These are phyloP conservation scores for Globisporangium lucens DNA, from an alignment of 352 stramenopile species.

Conservation along the genomic window DNA sequence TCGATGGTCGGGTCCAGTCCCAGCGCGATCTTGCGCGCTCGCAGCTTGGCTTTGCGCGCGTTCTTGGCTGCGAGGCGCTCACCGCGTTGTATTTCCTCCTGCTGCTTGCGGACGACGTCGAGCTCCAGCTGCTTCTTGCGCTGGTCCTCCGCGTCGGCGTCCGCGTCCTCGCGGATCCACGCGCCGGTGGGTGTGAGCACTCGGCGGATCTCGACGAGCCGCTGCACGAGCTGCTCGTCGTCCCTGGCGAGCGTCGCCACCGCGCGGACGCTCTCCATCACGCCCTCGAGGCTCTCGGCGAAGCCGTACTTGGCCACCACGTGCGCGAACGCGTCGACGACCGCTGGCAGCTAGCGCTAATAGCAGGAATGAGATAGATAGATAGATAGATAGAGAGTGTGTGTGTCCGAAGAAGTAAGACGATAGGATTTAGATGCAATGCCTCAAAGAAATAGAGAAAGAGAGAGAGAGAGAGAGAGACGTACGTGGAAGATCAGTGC, in stretches of 20 bases:
- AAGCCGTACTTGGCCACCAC: slow-evolving; percentile 53
- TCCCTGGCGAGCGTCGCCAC: slow-evolving; percentile 40
- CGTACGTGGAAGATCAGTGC: slow-evolving; percentile 37
- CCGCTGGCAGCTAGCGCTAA: slow-evolving; percentile 40
- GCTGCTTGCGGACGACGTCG: slow-evolving; percentile 18
- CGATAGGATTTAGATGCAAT: too few species aligned
- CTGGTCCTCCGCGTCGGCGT: slow-evolving; percentile 41
- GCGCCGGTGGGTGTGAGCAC: slow-evolving; percentile 44
- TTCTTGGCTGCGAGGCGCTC: slow-evolving; percentile 36
- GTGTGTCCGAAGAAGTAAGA: too few species aligned
- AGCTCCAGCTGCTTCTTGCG: slow-evolving; percentile 28
- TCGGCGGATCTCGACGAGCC: slow-evolving; percentile 44
- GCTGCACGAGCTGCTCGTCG: slow-evolving; percentile 32
- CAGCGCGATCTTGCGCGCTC: slow-evolving; percentile 58
- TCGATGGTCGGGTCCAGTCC: slow-evolving; percentile 46
- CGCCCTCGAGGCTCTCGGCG: slow-evolving; percentile 33
- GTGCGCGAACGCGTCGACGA: slow-evolving; percentile 36
- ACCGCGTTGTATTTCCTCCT: slow-evolving; percentile 30
- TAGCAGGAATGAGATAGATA: too few species aligned
- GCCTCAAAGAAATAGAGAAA: too few species aligned
- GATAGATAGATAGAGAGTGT: too few species aligned
- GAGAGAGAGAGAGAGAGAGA: too few species aligned
- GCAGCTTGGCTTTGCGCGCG: slow-evolving; percentile 34
- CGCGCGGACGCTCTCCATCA: slow-evolving; percentile 42
- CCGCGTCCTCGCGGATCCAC: slow-evolving; percentile 53